Conservation (phyloP, 192 early-diverging fungal species). For the Entomortierella lignicola region DNA sequence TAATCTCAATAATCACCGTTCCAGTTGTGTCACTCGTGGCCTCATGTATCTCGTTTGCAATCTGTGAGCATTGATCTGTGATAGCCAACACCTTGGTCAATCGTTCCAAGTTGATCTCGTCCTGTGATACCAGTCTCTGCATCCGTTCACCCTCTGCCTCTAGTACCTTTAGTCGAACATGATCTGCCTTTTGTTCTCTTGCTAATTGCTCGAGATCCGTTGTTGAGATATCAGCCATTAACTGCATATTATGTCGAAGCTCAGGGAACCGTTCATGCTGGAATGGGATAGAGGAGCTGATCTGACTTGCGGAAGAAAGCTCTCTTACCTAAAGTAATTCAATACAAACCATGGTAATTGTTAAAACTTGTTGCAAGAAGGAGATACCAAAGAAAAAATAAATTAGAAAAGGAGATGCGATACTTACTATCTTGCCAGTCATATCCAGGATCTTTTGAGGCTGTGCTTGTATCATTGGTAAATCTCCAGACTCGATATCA, state of each 20-base stretch:
- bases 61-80: conserved; percentile 57
- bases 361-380: no score
- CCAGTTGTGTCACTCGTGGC: conserved; percentile 45
- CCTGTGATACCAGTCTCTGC: conserved; percentile 47
- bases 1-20: conserved; percentile 31
- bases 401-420: neutral
- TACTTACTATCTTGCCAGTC: conserved; percentile 74
- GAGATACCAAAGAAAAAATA: neutral
- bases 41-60: conserved; percentile 34
- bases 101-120: conserved; percentile 58
- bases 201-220: conserved; percentile 74
- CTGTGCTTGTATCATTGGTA: conserved; percentile 44
- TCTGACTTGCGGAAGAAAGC: conserved; percentile 59
- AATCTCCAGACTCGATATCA: conserved; percentile 59
- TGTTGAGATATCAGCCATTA: conserved; percentile 78
- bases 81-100: conserved; percentile 59
- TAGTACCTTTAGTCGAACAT: conserved; percentile 51
- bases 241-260: conserved; percentile 78
- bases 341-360: neutral
- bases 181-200: conserved; percentile 65
- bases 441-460: conserved; percentile 86
- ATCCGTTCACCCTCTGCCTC: conserved; percentile 55
- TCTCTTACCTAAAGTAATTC: conserved; percentile 53
- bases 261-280: conserved; percentile 75
- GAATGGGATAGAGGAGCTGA: conserved; percentile 62